Evolutionary conservation across 202 grass and related monocot species (phyloP), one percentile per base, ranked within the genome.

Genomic region (Brachypodium distachyon): DNA sequence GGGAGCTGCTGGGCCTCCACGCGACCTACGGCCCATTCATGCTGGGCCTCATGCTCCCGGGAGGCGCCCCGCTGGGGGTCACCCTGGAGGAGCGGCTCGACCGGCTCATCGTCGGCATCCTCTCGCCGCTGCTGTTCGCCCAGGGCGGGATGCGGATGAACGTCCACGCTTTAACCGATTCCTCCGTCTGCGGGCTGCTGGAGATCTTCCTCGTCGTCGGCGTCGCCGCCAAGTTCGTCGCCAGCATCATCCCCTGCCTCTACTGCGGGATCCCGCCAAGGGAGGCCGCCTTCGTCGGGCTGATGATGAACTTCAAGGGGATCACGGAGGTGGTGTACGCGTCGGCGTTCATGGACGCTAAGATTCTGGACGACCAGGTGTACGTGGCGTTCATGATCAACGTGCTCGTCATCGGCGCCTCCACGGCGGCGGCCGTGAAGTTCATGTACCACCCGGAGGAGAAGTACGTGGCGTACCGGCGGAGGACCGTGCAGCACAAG

Each of bases 251-350:
- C 9, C 79, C 90, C 2, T 90, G 90, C 71, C 4, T 92, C 10
- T 93, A 80, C 86, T 88, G 60, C 28, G 19, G 13, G 22, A 88
- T 92, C 85, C 73, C 87, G 8, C 4, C 48, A 13, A 57, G 75
- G 42, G 90, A 97, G 0, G 84, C 90, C 54, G 0, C 41, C 19
- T 3, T 71, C 21, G 19, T 97, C 6, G 89, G 82, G 10, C 72
- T 92, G 50, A 97, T 97, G 42, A 93, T 88, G 87, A 93, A 88
- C 70, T 86, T 90, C 66, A 93, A 88, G 77, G 90, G 93, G 47
- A 92, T 93, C 71, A 85, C 79, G 16, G 90, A 97, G 76, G 77
- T 79, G 31, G 85, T 83, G 14, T 86, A 67, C 57, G 83, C 87
- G 0, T 61, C 82, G 1, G 53, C 79, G 10, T 97, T 86, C 84